phyloP scores from a whole-genome alignment of 1,284 basidiomycete genomes.

The Naganishia cerealis region DNA sequence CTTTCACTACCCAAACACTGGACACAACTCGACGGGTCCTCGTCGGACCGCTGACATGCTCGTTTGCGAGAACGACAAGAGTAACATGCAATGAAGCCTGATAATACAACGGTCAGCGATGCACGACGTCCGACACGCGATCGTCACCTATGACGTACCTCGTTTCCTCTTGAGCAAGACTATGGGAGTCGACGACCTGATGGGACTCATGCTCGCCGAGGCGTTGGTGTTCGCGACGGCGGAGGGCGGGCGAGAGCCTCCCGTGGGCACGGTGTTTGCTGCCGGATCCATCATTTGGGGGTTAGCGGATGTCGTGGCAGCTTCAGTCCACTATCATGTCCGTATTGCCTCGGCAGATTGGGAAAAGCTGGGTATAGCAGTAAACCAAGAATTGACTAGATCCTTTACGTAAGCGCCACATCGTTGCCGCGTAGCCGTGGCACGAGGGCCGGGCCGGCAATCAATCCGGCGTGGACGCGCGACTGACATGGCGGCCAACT shows the following conservation, averaged over 20 bases:
- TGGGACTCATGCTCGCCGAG: conserved; percentile 11
- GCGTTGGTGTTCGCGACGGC: neutral
- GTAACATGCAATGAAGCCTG: conserved; percentile 25
- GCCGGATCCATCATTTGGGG: neutral
- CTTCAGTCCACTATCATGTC: too few species aligned
- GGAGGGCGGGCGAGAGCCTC: neutral
- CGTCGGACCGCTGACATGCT: conserved; percentile 23
- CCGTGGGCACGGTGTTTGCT: neutral
- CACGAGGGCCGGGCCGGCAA: too few species aligned
- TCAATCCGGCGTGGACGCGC: too few species aligned
- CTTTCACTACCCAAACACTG: conserved; percentile 25
- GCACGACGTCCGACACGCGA: too few species aligned
- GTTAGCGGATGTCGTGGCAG: too few species aligned
- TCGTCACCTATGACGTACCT: neutral
- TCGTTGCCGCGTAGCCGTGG: too few species aligned
- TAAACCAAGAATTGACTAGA: too few species aligned
- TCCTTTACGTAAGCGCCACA: too few species aligned
- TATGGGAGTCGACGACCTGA: conserved; percentile 22
- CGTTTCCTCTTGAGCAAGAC: conserved; percentile 24
- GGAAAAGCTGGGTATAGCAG: too few species aligned
- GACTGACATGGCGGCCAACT: too few species aligned
- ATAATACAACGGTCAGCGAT: neutral
- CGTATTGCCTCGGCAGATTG: too few species aligned
- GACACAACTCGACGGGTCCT: conserved; percentile 16
- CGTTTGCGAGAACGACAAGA: conserved; percentile 25